A percentile compares a stretch with the other conserved stretches of the same genome.
Conservation (phyloP, 23 red algal species). For the Gracilaria domingensis region DNA sequence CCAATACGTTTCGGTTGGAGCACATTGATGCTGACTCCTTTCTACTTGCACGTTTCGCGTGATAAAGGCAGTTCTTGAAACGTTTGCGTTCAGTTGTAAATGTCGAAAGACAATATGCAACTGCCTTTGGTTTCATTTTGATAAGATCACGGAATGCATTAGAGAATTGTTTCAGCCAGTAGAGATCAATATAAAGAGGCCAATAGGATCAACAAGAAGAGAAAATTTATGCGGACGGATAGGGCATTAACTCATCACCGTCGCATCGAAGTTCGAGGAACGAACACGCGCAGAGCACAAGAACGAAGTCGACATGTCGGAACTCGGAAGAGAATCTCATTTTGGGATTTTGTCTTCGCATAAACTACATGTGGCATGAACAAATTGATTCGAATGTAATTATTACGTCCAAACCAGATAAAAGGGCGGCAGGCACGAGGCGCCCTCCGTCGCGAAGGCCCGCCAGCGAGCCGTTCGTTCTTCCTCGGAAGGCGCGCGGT, state of each 20-base stretch:
- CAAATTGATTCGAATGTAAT: not conserved
- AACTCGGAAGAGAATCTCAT: too few species aligned
- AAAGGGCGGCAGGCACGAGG: too few species aligned
- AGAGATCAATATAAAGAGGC: not conserved
- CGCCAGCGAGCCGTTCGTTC: slow-evolving; percentile 45
- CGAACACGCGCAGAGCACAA: too few species aligned
- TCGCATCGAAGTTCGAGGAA: too few species aligned
- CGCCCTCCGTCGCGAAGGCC: not conserved
- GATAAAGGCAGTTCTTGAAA: not conserved
- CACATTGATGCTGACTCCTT: not conserved
- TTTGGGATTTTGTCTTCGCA: too few species aligned
- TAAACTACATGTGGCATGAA: not conserved
- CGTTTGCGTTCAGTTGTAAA: not conserved
- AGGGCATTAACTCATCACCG: not conserved
- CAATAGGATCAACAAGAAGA: not conserved
- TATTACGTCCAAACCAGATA: too few species aligned
- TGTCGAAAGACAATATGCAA: not conserved
- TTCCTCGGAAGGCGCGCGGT: slow-evolving; percentile 31
- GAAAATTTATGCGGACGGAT: not conserved
- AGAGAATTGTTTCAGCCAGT: not conserved
- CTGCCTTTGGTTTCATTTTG: not conserved
- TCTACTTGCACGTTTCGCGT: not conserved
- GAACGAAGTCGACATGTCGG: too few species aligned
- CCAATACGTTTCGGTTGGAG: slow-evolving; percentile 34
- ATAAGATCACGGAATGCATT: not conserved